Conservation (phyloP, 805 yeast genomes). For the Kodamaea kaohsiungensis region DNA sequence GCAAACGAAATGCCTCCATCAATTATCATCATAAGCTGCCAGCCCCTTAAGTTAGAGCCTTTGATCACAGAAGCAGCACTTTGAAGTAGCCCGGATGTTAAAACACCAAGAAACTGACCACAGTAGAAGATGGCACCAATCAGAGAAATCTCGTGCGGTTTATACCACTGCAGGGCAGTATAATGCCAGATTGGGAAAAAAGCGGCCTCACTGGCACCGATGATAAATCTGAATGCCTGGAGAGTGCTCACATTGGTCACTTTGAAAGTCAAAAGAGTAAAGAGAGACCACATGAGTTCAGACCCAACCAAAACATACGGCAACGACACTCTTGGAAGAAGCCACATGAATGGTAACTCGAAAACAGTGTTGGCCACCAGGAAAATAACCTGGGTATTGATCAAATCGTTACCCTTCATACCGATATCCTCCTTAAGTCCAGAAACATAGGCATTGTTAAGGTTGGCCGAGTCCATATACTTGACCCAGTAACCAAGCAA, state of each 20-base stretch:
- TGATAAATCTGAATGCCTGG: conserved; percentile 21
- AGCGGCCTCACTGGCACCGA: conserved; percentile 27
- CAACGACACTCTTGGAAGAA: conserved; percentile 20
- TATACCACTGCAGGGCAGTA: conserved; percentile 26
- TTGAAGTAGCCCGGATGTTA: conserved; percentile 30
- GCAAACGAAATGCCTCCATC: conserved; percentile 24
- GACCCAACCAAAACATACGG: conserved; percentile 21
- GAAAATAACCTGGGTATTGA: conserved; percentile 23
- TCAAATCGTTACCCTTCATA: conserved; percentile 26
- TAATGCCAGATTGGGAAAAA: conserved; percentile 29
- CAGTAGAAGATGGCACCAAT: conserved; percentile 27
- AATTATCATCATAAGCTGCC: conserved; percentile 29
- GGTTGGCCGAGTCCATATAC: conserved; percentile 23
- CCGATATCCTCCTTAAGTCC: conserved; percentile 19
- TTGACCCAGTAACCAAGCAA: conserved; percentile 27
- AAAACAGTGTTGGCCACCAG: conserved; percentile 22
- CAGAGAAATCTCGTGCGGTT: conserved; percentile 24
- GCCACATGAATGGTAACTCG: conserved; percentile 24
- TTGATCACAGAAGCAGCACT: conserved; percentile 15
- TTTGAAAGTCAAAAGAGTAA: conserved; percentile 19
- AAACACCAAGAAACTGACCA: conserved; percentile 32
- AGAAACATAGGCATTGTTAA: conserved; percentile 24
- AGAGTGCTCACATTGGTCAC: conserved; percentile 17
- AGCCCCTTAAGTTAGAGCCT: conserved; percentile 7
- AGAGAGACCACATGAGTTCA: conserved; percentile 22